A percentile compares a stretch with the other conserved stretches of the same genome.
Evolutionary conservation across 306 rosid species (phyloP).

Genomic region (Malus asiatica): DNA sequence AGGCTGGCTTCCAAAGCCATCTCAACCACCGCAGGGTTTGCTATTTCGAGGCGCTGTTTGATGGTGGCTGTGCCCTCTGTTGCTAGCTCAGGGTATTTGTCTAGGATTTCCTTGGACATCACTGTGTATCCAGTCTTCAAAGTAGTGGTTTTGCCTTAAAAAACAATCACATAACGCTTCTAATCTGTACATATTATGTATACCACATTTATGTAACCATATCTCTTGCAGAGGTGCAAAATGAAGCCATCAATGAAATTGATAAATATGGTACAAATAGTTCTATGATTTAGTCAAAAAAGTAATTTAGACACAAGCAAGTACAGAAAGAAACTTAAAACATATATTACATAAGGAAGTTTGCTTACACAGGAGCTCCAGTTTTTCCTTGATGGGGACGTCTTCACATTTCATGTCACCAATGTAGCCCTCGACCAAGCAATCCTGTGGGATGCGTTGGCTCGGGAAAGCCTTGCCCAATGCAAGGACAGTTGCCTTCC

Average conservation of each 20-base stretch:
- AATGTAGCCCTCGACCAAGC: constrained; percentile 89
- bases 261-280: not conserved
- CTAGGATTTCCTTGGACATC: constrained; percentile 94
- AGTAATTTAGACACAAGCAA: not conserved
- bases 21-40: constrained; percentile 82
- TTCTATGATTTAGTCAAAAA: not conserved
- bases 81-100: constrained; percentile 72
- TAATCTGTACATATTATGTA: not conserved
- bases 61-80: constrained; percentile 86
- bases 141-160: constrained; percentile 82
- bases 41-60: constrained; percentile 72
- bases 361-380: constrained; percentile 83
- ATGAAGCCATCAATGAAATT: not conserved
- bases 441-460: constrained; percentile 87
- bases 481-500: constrained; percentile 83
- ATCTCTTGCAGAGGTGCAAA: not conserved
- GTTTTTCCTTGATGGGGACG: constrained; percentile 59
- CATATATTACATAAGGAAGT: not conserved
- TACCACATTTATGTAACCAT: not conserved
- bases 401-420: constrained; percentile 84
- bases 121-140: constrained; percentile 96
- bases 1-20: constrained; percentile 75
- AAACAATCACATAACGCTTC: not conserved
- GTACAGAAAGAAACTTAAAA: not conserved
- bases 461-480: constrained; percentile 86